phyloP scores from a whole-genome alignment of 352 stramenopile genomes.

The Phytophthora tubulina region DNA sequence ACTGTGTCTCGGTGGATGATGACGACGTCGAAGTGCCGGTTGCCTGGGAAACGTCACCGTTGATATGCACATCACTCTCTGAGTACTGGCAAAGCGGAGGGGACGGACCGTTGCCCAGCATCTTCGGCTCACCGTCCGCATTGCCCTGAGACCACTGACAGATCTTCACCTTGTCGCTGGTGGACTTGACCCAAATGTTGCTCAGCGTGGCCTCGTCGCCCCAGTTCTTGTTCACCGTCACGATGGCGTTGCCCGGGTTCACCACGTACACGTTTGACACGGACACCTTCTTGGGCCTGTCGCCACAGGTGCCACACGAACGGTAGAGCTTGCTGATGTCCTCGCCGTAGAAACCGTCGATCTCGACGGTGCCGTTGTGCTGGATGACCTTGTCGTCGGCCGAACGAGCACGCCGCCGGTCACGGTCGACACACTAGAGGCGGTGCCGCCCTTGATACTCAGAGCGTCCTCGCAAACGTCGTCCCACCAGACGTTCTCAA shows the following conservation, averaged over 20 bases:
- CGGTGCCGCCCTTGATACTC: slow-evolving; percentile 42
- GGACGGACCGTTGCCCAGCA: no score
- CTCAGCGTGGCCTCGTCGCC: background rate
- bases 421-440: slow-evolving; percentile 37
- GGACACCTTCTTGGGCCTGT: slow-evolving; percentile 39
- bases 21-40: slow-evolving; percentile 4
- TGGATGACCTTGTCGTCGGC: slow-evolving; percentile 31
- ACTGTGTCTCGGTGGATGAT: background rate
- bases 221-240: slow-evolving; percentile 50
- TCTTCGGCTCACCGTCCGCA: no score
- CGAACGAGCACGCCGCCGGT: slow-evolving; percentile 33
- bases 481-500: slow-evolving; percentile 22
- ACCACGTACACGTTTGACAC: slow-evolving; percentile 45
- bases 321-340: slow-evolving; percentile 32
- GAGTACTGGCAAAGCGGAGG: no score
- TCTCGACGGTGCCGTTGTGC: no score
- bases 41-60: background rate
- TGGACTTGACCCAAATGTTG: background rate
- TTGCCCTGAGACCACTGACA: no score
- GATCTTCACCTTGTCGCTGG: no score
- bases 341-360: slow-evolving; percentile 14
- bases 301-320: slow-evolving; percentile 31
- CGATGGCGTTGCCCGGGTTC: slow-evolving; percentile 29
- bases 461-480: slow-evolving; percentile 25
- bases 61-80: background rate